Conservation (phyloP, 73 alveolate species). For the Paramecium tetraurelia region DNA sequence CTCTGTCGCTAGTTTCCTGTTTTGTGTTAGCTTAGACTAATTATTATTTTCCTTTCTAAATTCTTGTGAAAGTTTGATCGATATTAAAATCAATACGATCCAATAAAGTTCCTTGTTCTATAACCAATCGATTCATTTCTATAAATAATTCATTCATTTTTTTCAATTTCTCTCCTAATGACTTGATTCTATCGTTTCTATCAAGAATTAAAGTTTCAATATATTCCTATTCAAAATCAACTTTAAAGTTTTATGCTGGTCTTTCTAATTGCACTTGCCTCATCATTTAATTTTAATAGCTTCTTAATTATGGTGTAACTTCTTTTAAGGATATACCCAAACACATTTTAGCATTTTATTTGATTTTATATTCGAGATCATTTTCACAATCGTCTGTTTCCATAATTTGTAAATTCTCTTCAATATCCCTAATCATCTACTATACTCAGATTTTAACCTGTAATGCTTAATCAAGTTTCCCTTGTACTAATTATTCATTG, state of each 20-base stretch:
- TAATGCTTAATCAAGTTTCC: not conserved
- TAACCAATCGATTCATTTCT: slow-evolving; percentile 26
- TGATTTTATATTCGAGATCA: not conserved
- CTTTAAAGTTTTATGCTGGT: not conserved
- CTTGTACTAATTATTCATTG: not conserved
- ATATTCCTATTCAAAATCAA: slow-evolving; percentile 1
- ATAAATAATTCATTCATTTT: slow-evolving; percentile 4
- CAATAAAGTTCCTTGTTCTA: not conserved
- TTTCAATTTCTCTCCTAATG: slow-evolving; percentile 7
- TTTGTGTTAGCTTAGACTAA: not conserved
- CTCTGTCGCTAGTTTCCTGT: not conserved
- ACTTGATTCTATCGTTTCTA: not conserved
- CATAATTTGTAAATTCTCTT: not conserved
- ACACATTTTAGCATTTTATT: slow-evolving; percentile 15
- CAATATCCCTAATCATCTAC: slow-evolving; percentile 28
- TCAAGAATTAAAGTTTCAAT: not conserved
- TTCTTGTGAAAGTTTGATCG: not conserved
- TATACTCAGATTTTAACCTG: not conserved
- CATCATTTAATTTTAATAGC: not conserved
- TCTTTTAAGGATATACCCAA: not conserved
- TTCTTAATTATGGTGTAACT: slow-evolving; percentile 14
- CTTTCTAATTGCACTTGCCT: not conserved
- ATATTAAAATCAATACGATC: slow-evolving; percentile 32
- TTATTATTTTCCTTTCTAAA: slow-evolving; percentile 14
- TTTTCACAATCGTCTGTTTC: slow-evolving; percentile 12